Conservation (phyloP, 2,329 filamentous ascomycete genomes). For the Colletotrichum sp. region DNA sequence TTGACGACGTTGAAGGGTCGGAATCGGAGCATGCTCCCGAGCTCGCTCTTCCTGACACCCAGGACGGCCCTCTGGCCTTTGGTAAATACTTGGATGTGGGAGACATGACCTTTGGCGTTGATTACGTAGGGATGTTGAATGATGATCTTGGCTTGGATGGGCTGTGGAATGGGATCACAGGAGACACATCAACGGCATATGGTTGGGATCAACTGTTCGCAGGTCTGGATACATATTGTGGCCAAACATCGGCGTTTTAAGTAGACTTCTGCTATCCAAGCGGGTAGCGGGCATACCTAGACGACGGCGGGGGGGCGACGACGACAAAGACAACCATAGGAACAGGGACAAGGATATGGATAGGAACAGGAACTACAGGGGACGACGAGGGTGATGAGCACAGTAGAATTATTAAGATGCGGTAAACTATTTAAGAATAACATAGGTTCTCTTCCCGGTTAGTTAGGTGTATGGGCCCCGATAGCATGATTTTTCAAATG, state of each 20-base stretch:
- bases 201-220: slow-evolving; percentile 28
- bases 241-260: neutral
- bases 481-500: no score
- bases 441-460: no score
- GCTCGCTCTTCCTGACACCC: neutral
- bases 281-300: no score
- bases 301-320: no score
- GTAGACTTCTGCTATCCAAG: no score
- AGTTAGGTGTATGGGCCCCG: no score
- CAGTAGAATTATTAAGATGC: no score
- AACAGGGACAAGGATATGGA: no score
- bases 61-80: accelerated
- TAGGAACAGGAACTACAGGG: no score
- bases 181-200: slow-evolving; percentile 15
- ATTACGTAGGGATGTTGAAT: neutral
- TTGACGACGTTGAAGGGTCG: neutral
- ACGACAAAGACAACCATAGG: no score
- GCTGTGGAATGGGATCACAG: slow-evolving; percentile 24
- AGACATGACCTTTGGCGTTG: neutral
- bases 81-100: neutral
- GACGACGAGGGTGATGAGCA: no score
- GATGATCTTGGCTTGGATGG: slow-evolving; percentile 5
- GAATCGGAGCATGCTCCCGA: neutral
- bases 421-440: no score
- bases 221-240: slow-evolving; percentile 26